A percentile compares a stretch with the other conserved stretches of the same genome.
Evolutionary conservation across 164 flowering plant genomes (phyloP).

Genomic region (Vitis amurensis): DNA sequence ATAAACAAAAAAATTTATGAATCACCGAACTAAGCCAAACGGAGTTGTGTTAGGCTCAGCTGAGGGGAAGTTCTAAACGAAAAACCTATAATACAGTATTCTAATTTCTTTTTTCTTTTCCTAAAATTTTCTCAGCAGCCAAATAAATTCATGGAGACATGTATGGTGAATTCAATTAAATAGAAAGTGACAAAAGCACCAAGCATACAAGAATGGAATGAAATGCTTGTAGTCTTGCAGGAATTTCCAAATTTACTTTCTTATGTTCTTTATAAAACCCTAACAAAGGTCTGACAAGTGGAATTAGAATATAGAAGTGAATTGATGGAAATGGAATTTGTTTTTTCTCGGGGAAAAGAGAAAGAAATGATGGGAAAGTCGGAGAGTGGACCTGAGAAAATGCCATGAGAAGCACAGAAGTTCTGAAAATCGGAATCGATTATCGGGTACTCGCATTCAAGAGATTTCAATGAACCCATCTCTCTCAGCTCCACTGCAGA

Average conservation of each 20-base stretch:
- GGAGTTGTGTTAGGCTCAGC: too few species aligned
- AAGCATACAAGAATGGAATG: too few species aligned
- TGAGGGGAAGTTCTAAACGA: background rate
- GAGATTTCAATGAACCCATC: slow-evolving; percentile 54
- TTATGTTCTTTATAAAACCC: too few species aligned
- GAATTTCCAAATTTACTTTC: too few species aligned
- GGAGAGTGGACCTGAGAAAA: slow-evolving; percentile 50
- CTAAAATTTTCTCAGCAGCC: slow-evolving; percentile 1
- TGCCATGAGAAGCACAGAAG: slow-evolving; percentile 69
- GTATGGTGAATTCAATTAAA: background rate
- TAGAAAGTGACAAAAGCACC: background rate
- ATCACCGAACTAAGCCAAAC: too few species aligned
- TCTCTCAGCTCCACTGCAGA: slow-evolving; percentile 5
- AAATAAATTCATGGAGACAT: background rate
- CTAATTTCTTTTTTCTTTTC: background rate
- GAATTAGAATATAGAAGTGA: too few species aligned
- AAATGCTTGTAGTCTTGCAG: too few species aligned
- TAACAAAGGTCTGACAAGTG: too few species aligned
- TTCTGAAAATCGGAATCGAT: slow-evolving; percentile 48
- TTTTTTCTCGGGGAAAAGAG: background rate
- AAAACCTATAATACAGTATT: background rate
- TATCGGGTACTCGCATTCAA: slow-evolving; percentile 49
- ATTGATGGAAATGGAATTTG: too few species aligned
- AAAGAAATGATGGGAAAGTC: background rate
- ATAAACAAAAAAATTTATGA: too few species aligned